Conservation (phyloP, 2,329 filamentous ascomycete species). For the Colletotrichum nymphaeae region DNA sequence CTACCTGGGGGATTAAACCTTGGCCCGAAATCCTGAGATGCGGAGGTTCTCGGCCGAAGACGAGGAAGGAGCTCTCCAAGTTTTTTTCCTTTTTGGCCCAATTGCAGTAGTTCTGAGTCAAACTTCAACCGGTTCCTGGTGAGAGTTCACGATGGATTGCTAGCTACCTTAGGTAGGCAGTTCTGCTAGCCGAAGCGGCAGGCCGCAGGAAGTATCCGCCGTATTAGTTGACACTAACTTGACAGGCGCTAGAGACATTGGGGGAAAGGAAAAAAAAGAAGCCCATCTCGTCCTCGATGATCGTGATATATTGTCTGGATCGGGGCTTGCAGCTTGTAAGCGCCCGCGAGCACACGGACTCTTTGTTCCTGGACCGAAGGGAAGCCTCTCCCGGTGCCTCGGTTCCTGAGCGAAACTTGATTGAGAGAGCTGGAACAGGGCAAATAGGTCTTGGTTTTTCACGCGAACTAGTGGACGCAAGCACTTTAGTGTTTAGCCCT, state of each 20-base stretch:
- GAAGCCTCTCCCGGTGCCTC: neutral
- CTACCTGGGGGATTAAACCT: neutral
- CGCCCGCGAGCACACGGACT: conserved; percentile 5
- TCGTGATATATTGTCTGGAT: conserved; percentile 15
- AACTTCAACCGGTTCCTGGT: too few relatives aligned
- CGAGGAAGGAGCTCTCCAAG: neutral
- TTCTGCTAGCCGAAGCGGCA: neutral
- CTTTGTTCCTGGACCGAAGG: conserved; percentile 14
- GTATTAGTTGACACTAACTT: too few relatives aligned
- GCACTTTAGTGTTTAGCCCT: conserved; percentile 16
- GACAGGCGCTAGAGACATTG: conserved; percentile 1
- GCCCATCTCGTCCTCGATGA: conserved; percentile 4
- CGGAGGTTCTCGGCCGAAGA: conserved; percentile 15
- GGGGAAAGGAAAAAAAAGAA: neutral
- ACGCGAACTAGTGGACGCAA: conserved; percentile 8
- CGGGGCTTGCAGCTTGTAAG: neutral
- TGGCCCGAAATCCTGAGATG: neutral
- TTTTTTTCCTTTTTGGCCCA: neutral
- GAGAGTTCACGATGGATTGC: too few relatives aligned
- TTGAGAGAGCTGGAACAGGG: neutral
- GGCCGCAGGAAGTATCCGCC: neutral
- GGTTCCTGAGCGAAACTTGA: neutral
- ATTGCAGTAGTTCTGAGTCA: too few relatives aligned
- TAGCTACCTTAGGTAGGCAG: too few relatives aligned
- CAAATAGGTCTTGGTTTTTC: neutral